These are phyloP conservation scores for Mimosa bimucronata DNA, from an alignment of 306 rosid species.

Conservation along the genomic window DNA sequence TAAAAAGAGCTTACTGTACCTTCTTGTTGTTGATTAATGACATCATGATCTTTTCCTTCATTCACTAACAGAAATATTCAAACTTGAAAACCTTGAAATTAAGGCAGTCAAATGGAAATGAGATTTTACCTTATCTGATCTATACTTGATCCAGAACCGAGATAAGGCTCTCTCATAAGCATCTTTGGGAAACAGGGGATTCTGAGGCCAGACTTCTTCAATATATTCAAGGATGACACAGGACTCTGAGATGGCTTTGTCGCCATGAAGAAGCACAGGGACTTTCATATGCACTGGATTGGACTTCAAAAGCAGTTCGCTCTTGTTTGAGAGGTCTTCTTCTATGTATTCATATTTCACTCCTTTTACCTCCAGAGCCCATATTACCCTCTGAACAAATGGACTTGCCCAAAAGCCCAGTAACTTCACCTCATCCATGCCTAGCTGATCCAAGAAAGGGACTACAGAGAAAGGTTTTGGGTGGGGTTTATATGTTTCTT, in stretches of 20 bases:
- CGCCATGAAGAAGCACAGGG: conserved; percentile 24
- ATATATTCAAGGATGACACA: conserved; percentile 36
- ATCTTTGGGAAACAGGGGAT: conserved; percentile 38
- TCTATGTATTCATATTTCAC: conserved; percentile 50
- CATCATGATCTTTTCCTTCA: too few relatives aligned
- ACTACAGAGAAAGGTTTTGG: too few relatives aligned
- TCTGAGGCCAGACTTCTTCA: conserved; percentile 34
- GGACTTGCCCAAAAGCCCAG: conserved; percentile 57
- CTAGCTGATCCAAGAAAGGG: too few relatives aligned
- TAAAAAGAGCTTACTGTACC: too few relatives aligned
- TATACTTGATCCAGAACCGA: conserved; percentile 38
- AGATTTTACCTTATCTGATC: conserved; percentile 30
- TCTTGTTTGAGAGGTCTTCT: conserved; percentile 38
- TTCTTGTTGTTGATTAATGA: too few relatives aligned
- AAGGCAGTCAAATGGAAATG: neutral
- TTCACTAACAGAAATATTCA: neutral
- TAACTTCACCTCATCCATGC: conserved; percentile 45
- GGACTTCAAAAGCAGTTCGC: conserved; percentile 45
- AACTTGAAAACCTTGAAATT: neutral
- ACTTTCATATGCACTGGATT: conserved; percentile 55
- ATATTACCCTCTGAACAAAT: conserved; percentile 45
- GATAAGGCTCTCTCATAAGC: conserved; percentile 35
- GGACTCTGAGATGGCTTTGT: conserved; percentile 34
- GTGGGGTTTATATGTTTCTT: too few relatives aligned
- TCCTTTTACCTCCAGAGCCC: conserved; percentile 51